phyloP scores from a whole-genome alignment of 495 filamentous ascomycete genomes.

The Hypoxylon fuscum region DNA sequence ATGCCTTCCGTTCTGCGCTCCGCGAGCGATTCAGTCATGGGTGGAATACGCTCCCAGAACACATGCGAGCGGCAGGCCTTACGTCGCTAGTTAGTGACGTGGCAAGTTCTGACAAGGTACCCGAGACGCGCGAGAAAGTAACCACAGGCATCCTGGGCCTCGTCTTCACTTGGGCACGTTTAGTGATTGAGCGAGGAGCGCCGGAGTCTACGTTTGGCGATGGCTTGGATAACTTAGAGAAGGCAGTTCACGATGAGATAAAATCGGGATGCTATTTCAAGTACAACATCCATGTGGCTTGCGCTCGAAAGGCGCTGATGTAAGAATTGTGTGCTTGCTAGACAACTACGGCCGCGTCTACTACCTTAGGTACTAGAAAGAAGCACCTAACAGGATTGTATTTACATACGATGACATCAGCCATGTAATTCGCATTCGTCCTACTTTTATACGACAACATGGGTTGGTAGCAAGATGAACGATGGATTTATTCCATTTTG shows the following conservation, averaged over 20 bases:
- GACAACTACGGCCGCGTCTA: no score
- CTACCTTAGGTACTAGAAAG: no score
- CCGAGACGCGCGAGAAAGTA: not conserved
- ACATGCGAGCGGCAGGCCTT: slow-evolving; percentile 10
- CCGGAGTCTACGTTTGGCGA: not conserved
- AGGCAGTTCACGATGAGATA: slow-evolving; percentile 7
- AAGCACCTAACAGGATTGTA: no score
- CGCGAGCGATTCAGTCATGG: not conserved
- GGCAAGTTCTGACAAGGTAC: slow-evolving; percentile 3
- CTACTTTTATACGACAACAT: no score
- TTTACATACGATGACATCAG: no score
- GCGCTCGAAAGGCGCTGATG: not conserved
- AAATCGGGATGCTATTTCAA: slow-evolving; percentile 12
- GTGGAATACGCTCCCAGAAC: slow-evolving; percentile 10
- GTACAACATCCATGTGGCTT: slow-evolving; percentile 16
- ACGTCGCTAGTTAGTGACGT: not conserved
- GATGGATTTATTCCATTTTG: no score
- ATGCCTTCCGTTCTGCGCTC: not conserved
- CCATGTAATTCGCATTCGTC: no score
- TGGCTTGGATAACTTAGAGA: not conserved
- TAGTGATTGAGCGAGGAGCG: not conserved
- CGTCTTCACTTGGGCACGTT: slow-evolving; percentile 3
- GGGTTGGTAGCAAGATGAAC: no score
- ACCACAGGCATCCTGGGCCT: not conserved
- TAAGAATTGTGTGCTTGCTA: no score